phyloP scores from a whole-genome alignment of 1,284 basidiomycete species.

The Volvariella volvacea region DNA sequence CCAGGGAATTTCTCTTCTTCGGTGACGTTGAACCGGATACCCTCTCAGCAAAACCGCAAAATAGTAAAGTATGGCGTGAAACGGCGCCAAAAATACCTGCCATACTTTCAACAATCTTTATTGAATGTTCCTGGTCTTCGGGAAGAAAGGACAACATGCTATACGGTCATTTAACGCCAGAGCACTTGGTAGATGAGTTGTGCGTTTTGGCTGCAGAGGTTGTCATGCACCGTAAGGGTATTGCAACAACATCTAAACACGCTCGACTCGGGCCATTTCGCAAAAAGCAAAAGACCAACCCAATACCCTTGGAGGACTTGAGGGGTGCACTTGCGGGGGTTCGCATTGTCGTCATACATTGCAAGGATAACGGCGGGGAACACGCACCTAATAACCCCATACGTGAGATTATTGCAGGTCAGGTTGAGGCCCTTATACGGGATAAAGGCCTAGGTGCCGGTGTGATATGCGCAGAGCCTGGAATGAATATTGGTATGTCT shows the following conservation, averaged over 20 bases:
- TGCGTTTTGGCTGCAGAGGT: constrained; percentile 58
- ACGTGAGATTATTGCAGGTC: constrained; percentile 51
- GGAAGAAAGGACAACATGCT: constrained; percentile 54
- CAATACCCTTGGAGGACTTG: constrained; percentile 31
- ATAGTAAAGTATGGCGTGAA: constrained; percentile 59
- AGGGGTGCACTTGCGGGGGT: constrained; percentile 49
- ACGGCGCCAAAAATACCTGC: constrained; percentile 66
- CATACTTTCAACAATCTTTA: constrained; percentile 61
- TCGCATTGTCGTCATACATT: constrained; percentile 70
- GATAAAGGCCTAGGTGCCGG: constrained; percentile 53
- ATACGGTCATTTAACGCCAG: constrained; percentile 74
- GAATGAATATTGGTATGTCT: constrained; percentile 65
- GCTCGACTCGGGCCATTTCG: constrained; percentile 27
- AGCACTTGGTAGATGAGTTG: constrained; percentile 65
- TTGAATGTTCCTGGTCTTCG: constrained; percentile 78
- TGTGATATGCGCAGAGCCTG: constrained; percentile 61
- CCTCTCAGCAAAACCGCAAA: constrained; percentile 49
- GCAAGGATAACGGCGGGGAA: constrained; percentile 59
- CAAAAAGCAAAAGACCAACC: constrained; percentile 40
- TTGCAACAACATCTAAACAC: constrained; percentile 11
- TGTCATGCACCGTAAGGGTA: constrained; percentile 30
- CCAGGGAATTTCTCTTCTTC: constrained; percentile 72
- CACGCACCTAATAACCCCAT: constrained; percentile 37
- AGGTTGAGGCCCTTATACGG: constrained; percentile 52
- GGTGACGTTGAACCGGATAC: constrained; percentile 80